Percentiles rank a stretch among this genome's conserved stretches.
These are phyloP conservation scores for Stevia rebaudiana DNA, from an alignment of 140 eudicot species.

Conservation along the genomic window DNA sequence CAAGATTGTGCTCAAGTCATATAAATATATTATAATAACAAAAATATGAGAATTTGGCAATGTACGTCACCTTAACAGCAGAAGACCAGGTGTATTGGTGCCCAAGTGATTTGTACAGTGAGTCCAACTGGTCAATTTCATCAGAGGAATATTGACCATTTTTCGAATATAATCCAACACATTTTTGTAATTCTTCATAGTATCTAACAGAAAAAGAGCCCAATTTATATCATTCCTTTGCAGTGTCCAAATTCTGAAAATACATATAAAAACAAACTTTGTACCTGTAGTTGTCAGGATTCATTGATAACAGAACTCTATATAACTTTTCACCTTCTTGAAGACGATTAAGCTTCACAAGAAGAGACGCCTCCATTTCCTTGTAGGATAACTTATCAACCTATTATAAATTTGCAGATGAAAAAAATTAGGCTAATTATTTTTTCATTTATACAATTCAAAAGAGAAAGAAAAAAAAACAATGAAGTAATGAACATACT, in stretches of 20 bases:
- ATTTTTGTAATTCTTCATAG: constrained; percentile 86
- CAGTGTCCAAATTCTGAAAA: background rate
- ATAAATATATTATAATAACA: no score
- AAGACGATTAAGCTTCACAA: constrained; percentile 60
- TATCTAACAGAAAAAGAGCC: constrained; percentile 40
- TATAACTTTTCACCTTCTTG: constrained; percentile 74
- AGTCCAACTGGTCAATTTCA: constrained; percentile 64
- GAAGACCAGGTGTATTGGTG: constrained; percentile 84
- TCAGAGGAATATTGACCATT: constrained; percentile 58
- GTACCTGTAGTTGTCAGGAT: constrained; percentile 96
- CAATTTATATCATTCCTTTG: constrained; percentile 5
- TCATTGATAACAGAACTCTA: constrained; percentile 70
- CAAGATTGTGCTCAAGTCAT: constrained; percentile 71
- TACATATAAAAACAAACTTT: background rate
- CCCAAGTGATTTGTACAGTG: constrained; percentile 66
- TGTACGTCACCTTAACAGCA: constrained; percentile 77
- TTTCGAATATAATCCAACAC: constrained; percentile 63
- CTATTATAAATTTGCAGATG: constrained; percentile 28
- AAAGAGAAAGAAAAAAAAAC: background rate
- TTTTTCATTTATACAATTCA: constrained; percentile 3
- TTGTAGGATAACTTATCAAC: constrained; percentile 75
- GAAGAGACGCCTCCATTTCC: constrained; percentile 93
- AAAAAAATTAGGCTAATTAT: background rate
- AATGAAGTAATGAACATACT: constrained; percentile 44
- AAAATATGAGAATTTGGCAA: background rate